Evolutionary conservation across 371 early-diverging fungal genomes (phyloP), one percentile per base, ranked within the genome.

Genomic region (Dichotomocladium elegans): DNA sequence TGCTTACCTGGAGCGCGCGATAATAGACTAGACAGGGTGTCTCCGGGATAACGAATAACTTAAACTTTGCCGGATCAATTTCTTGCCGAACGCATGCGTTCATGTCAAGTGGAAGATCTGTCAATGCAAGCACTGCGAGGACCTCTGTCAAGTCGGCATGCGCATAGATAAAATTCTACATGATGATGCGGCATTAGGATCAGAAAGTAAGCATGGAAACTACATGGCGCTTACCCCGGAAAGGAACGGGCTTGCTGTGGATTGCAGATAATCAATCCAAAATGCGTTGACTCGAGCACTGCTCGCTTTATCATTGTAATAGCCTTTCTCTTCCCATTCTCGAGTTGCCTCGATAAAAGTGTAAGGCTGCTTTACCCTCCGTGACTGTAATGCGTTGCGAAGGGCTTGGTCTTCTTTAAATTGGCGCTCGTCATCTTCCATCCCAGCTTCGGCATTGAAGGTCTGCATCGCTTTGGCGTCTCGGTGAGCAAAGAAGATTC

Each of bases 241-340:
- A 41, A 75, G 40, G 50, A 79, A 74, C 1, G 52, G 52, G 5
- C 51, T 41, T 9, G 30, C 11, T 26, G 44, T 49, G 21, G 63
- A 61, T 29, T 62, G 55, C 9, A 78, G 45, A 37, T 61, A 79
- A 29, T 80, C 79, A n/a, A 80, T 52, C 83, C 81, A 83, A 46
- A 81, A 81, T 9, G 63, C 69, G 25, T 72, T 74, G 10, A 62
- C 51, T 15, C 51, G 47, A 11, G 47, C 37, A 1, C 4, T 21
- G 1, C 28, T 33, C 7, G 25, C 4, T 1, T 3, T 6, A 5
- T 54, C 44, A 3, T 48, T 43, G 34, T 15, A 22, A 11, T 57
- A 67, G 48, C 42, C 60, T 56, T 31, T 61, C 44, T 73, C 74
- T 4, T 9, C 21, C 66, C 68, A 69, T 61, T 73, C 74, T 21